Evolutionary conservation across 331 rosid genomes (phyloP).

Genomic region (Ulmus americana): DNA sequence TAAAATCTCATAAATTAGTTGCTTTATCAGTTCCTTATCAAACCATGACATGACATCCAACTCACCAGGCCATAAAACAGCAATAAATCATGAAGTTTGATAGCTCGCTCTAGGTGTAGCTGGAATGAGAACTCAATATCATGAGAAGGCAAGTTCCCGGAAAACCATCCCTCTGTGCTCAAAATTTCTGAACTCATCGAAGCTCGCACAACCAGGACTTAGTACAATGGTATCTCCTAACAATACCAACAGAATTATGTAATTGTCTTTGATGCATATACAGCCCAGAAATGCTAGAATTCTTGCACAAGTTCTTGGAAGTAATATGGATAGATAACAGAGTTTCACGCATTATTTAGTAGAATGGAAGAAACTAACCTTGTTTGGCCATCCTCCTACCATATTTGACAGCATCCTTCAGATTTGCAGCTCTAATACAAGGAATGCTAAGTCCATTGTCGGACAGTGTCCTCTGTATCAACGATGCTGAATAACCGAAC

Average conservation of each 20-base stretch:
- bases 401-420: slow-evolving; percentile 21
- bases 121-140: slow-evolving; percentile 3
- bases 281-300: background rate
- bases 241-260: background rate
- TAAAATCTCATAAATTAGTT: too few species aligned
- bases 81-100: background rate
- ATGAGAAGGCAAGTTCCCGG: slow-evolving; percentile 26
- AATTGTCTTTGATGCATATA: background rate
- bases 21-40: too few species aligned
- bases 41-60: too few species aligned
- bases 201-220: slow-evolving; percentile 35
- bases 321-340: background rate
- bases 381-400: slow-evolving; percentile 25
- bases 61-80: too few species aligned
- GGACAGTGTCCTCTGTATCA: slow-evolving; percentile 25
- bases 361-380: slow-evolving; percentile 12
- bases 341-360: background rate
- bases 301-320: too few species aligned
- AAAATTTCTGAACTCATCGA: slow-evolving; percentile 30
- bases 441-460: slow-evolving; percentile 29
- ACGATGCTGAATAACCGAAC: slow-evolving; percentile 25
- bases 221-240: slow-evolving; percentile 30
- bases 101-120: background rate
- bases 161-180: slow-evolving; percentile 36
- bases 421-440: slow-evolving; percentile 17